phyloP scores from a whole-genome alignment of 2,329 filamentous ascomycete species.

The Diaporthe aspalathi region DNA sequence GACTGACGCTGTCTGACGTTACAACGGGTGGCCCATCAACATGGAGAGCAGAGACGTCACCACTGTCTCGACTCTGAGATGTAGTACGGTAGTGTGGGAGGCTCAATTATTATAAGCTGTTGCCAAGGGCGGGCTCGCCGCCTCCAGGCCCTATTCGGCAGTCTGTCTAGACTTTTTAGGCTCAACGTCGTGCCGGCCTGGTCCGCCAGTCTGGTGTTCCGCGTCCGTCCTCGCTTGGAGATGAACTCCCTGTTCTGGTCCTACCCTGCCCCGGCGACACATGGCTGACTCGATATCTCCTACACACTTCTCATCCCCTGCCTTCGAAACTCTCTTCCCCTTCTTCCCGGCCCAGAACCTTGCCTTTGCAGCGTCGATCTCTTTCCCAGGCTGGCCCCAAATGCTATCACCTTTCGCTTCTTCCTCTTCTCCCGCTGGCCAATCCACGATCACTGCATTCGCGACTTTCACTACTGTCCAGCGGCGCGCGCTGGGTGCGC shows the following conservation, averaged over 20 bases:
- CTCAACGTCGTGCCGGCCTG: constrained; percentile 26
- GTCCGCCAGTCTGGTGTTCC: constrained; percentile 18
- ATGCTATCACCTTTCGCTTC: background rate
- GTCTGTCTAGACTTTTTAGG: constrained; percentile 8
- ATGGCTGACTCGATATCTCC: constrained; percentile 32
- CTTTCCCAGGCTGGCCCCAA: constrained; percentile 18
- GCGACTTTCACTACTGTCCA: background rate
- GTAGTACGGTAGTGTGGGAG: background rate
- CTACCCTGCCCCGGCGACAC: constrained; percentile 11
- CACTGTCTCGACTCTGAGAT: background rate
- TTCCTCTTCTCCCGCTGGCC: constrained; percentile 10
- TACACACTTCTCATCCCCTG: constrained; percentile 10
- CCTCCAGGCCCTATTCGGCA: constrained; percentile 19
- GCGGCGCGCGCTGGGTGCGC: constrained; percentile 32
- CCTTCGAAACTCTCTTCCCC: constrained; percentile 6
- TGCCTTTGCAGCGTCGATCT: constrained; percentile 24
- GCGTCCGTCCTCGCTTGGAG: constrained; percentile 18
- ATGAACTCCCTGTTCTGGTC: constrained; percentile 16
- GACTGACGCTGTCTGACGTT: background rate
- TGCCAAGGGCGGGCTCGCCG: constrained; percentile 20
- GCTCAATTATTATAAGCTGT: background rate
- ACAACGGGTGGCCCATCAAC: background rate
- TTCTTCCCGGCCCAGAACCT: constrained; percentile 23
- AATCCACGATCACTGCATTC: background rate
- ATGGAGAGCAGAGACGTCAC: background rate